Percentiles rank a stretch among this genome's conserved stretches.
Evolutionary conservation across 805 yeast species (phyloP).

Genomic region (Wickerhamiella shivajii): DNA sequence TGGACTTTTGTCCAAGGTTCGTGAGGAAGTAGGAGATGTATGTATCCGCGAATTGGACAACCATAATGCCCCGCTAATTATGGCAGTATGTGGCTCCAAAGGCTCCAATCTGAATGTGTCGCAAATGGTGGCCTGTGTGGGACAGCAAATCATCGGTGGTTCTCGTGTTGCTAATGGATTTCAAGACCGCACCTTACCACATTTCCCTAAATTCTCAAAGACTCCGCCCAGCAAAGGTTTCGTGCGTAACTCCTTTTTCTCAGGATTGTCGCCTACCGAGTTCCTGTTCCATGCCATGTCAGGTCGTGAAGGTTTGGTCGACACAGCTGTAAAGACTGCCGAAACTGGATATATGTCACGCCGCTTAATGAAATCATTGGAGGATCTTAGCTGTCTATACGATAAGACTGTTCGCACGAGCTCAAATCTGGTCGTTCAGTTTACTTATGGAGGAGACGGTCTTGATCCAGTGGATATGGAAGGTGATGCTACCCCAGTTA

Average conservation of each 20-base stretch:
- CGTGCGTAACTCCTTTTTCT: conserved; percentile 86
- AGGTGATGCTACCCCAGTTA: conserved; percentile 94
- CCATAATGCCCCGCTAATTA: conserved; percentile 88
- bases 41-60: conserved; percentile 85
- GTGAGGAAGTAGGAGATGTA: conserved; percentile 98
- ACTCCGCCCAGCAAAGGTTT: conserved; percentile 98
- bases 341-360: conserved; percentile 99
- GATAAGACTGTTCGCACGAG: conserved; percentile 93
- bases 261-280: conserved; percentile 93
- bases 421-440: conserved; percentile 91
- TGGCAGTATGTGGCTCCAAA: conserved; percentile 99
- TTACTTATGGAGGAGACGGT: conserved; percentile 97
- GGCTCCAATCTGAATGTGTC: conserved; percentile 97
- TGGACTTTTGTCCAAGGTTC: conserved; percentile 86
- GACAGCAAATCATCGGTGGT: conserved; percentile 97
- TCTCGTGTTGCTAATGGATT: conserved; percentile 99
- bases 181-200: conserved; percentile 96
- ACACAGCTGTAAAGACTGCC: conserved; percentile 98
- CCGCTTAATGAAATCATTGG: conserved; percentile 92
- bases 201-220: conserved; percentile 87
- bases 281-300: conserved; percentile 97
- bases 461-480: conserved; percentile 98
- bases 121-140: conserved; percentile 96
- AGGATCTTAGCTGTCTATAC: conserved; percentile 85
- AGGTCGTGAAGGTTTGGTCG: conserved; percentile 98